Conservation (phyloP, 2,329 filamentous ascomycete species). For the Stagonosporopsis vannaccii region DNA sequence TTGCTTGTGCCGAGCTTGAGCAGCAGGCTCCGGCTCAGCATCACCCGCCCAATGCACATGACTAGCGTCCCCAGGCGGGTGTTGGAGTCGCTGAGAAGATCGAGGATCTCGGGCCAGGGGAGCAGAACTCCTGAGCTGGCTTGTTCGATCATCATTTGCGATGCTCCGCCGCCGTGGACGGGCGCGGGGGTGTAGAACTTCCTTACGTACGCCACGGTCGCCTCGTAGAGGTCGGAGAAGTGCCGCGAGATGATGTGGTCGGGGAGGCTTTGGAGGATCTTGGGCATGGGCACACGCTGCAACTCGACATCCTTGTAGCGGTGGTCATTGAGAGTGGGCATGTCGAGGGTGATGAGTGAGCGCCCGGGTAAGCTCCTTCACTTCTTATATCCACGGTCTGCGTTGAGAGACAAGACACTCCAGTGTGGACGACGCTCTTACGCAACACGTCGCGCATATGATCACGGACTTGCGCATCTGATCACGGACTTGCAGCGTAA, state of each 20-base stretch:
- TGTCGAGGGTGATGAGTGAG: background rate
- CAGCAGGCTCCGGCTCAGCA: background rate
- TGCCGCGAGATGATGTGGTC: background rate
- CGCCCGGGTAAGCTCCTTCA: too few relatives aligned
- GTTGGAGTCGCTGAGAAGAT: background rate
- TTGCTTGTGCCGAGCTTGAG: background rate
- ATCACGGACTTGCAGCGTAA: too few relatives aligned
- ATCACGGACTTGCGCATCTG: too few relatives aligned
- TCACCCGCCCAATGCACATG: background rate
- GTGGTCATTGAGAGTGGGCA: background rate
- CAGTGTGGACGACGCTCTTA: too few relatives aligned
- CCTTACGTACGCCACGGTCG: background rate
- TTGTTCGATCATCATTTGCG: background rate
- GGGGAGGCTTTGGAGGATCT: background rate
- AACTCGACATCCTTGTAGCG: background rate
- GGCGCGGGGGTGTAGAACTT: background rate
- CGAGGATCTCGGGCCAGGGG: background rate
- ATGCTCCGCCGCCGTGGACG: background rate
- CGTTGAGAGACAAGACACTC: too few relatives aligned
- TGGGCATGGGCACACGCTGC: background rate
- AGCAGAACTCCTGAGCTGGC: background rate
- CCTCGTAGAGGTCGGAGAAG: background rate
- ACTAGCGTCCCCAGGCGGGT: background rate
- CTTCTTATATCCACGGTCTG: too few relatives aligned
- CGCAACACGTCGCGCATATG: too few relatives aligned